Base-by-base conservation (phyloP, 2,329 filamentous ascomycete genomes). In the Alternaria conjuncta region DNA sequence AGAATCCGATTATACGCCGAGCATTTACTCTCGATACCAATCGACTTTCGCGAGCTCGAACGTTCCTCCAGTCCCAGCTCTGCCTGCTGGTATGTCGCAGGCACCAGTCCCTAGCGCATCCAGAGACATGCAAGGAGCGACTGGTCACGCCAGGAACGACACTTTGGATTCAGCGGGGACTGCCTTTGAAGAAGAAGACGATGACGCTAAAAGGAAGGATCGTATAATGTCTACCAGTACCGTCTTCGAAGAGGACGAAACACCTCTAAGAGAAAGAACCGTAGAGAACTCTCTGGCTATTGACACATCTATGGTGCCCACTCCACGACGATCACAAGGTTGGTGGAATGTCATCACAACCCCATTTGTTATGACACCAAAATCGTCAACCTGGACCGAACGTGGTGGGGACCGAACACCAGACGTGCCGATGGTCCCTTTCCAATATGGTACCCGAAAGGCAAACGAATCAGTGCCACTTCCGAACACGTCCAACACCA, bases 261-360 rank as follows among this genome's bases (percentile, higher is more conserved):
- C 72, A 8, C 77, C 79, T 41, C 55, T 79, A 23, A 66, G 68
- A 3, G 74, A 71, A 13, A 70, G 63, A 25, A 70, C 62, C n/a
- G 54, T 68, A 6, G 71, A 75, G 18, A 69, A 69, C 15, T 78
- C 84, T 51, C 56, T 81, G 46, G 68, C 75, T 50, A 69, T 82
- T 23, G 78, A 82, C 53, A 80, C 79, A 4, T 70, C 71, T 15
- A 67, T 77, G 20, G 71, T 80, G 6, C 87, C 86, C 44, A 87
- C 86, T 26, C 85, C 83, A 45, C 85, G 87, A 11, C 85, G 84
- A 59, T 90, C 89, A 25, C 84, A 85, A 63, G 91, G 91, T 20
- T 94, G 91, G 91, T 94, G 91, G 91, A 92, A 92, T 71, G 85
- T 92, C 68, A 88, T 94, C 59, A 89, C 87, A 8, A 92, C 91